Percentiles rank a stretch among this genome's conserved stretches.
Evolutionary conservation across 2,329 filamentous ascomycete species (phyloP).

Genomic region (Trichoderma pleuroti): DNA sequence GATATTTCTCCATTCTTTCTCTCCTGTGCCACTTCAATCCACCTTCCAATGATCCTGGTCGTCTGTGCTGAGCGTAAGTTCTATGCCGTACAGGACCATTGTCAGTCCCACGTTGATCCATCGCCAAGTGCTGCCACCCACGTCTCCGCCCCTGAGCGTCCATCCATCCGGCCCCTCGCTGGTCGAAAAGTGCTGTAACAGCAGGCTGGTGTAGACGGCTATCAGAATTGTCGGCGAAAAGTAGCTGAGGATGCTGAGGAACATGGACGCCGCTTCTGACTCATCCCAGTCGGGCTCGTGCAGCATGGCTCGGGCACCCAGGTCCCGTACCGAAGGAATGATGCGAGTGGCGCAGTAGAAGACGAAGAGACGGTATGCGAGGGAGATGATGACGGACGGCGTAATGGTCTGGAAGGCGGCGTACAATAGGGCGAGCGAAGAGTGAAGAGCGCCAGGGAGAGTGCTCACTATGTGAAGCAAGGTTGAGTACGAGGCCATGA

Average conservation of each 20-base stretch:
- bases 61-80: constrained; percentile 80
- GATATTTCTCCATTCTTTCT: neutral
- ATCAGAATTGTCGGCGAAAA: constrained; percentile 94
- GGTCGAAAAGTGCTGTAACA: constrained; percentile 92
- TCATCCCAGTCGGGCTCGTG: constrained; percentile 85
- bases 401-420: constrained; percentile 95
- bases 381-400: constrained; percentile 89
- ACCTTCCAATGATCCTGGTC: constrained; percentile 94
- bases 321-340: constrained; percentile 87
- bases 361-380: constrained; percentile 89
- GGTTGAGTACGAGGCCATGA: constrained; percentile 97
- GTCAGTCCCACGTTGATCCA: constrained; percentile 91
- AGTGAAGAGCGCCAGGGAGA: constrained; percentile 78
- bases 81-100: constrained; percentile 85
- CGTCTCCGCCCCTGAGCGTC: constrained; percentile 77
- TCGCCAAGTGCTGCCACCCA: constrained; percentile 80
- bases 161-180: constrained; percentile 70
- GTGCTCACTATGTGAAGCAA: constrained; percentile 78
- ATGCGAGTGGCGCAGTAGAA: constrained; percentile 95
- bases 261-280: constrained; percentile 72
- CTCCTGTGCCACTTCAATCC: constrained; percentile 50
- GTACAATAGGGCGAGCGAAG: constrained; percentile 78
- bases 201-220: constrained; percentile 89
- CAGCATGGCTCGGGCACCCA: constrained; percentile 76
- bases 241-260: constrained; percentile 83